These are phyloP conservation scores for Fusarium nygamai DNA, from an alignment of 2,329 filamentous ascomycete species.

Conservation along the genomic window DNA sequence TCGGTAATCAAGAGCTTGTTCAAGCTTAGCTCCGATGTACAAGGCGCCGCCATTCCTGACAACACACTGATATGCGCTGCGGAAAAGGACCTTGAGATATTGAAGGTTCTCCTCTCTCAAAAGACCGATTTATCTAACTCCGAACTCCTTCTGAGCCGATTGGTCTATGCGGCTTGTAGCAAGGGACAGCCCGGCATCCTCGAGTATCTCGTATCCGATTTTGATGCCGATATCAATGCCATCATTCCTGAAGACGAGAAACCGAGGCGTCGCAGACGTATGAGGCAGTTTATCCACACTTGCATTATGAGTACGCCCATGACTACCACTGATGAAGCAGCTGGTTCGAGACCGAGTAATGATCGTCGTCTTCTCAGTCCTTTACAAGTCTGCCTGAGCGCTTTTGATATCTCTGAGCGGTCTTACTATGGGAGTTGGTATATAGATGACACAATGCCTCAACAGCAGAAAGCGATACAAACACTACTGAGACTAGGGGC, in stretches of 20 bases:
- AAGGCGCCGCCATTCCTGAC: neutral
- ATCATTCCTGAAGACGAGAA: neutral
- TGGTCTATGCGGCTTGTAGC: neutral
- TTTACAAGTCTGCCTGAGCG: neutral
- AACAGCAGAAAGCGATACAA: neutral
- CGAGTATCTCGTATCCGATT: neutral
- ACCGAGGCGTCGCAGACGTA: neutral
- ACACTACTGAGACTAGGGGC: constrained; percentile 1
- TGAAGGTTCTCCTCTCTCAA: neutral
- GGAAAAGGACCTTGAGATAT: neutral
- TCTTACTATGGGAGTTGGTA: neutral
- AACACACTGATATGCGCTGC: neutral
- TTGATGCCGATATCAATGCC: neutral
- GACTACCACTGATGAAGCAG: too few relatives aligned
- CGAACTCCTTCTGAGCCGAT: neutral
- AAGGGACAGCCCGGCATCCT: neutral
- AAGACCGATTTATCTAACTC: fast-evolving
- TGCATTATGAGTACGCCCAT: too few relatives aligned
- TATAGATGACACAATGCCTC: neutral
- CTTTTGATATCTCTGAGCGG: neutral
- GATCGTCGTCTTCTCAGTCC: neutral
- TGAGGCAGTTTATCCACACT: too few relatives aligned
- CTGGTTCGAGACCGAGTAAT: fast-evolving
- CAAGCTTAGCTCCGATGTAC: neutral
- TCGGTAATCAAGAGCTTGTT: neutral